Evolutionary conservation across 2,329 filamentous ascomycete genomes (phyloP), one percentile per base, ranked within the genome.

Genomic region (Colletotrichum trifolii): DNA sequence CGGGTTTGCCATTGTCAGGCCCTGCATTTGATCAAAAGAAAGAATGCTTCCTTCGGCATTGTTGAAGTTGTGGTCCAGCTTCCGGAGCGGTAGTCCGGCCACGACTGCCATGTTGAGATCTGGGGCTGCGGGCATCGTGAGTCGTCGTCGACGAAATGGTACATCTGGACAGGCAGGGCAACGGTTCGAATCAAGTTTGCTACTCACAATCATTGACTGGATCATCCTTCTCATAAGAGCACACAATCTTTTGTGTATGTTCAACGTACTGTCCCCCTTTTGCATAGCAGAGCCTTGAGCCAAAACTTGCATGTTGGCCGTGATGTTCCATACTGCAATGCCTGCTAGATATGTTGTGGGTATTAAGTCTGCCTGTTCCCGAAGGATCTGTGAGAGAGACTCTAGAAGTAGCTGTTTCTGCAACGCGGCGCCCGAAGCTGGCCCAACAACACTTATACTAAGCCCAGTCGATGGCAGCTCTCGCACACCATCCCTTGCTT

Each of bases 21-120:
- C 57, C 17, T 68, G 64, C 8, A 71, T 67, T 25, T 69, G 70
- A 8, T 69, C 68, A 38, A 60, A 72, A 11, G 67, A 69, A 9
- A 72, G 47, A 8, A 71, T 60, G 48, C 66, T 68, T n/a, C 71
- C 71, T 60, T 68, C 70, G 15, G 65, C 69, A 8, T 67, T 72
- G 25, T 72, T 70, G 38, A 72, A 68, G 35, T 72, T 67, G 40
- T 72, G 71, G 34, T 72, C 69, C 0, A 72, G 54, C 9, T 33
- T 61, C 34, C 45, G 45, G 6, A 64, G 13, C 9, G 62, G 56
- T 2, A 64, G 50, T 6, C 62, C 57, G 8, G 50, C 45, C 5
- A 50, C 49, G 12, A 47, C n/a, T 4, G 40, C 50, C 39, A 38
- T 54, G 6, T 47, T 36, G 39, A 36, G 12, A 8, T 3, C 33